phyloP scores from a whole-genome alignment of 768 basidiomycete genomes.

The Trametes cinnabarina region DNA sequence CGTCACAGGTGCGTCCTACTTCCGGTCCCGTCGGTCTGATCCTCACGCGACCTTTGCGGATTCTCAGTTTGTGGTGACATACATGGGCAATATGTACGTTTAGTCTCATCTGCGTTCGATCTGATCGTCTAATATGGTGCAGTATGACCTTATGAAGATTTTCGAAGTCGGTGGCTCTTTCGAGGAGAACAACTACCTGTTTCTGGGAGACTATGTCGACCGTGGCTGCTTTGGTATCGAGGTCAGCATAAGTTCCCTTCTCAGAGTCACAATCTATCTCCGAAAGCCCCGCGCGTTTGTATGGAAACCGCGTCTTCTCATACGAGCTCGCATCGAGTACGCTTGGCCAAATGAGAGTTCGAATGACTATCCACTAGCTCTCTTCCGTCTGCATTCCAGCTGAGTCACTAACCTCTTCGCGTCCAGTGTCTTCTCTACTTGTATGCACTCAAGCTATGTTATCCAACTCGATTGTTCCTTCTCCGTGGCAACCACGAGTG shows the following conservation, averaged over 20 bases:
- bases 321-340: no score
- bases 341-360: no score
- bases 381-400: no score
- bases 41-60: conserved; percentile 5
- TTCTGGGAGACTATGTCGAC: conserved; percentile 97
- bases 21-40: background rate
- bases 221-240: conserved; percentile 90
- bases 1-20: conserved; percentile 70
- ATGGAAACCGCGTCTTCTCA: no score
- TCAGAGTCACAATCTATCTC: no score
- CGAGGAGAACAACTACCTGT: conserved; percentile 82
- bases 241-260: conserved; percentile 34
- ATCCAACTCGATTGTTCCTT: conserved; percentile 77
- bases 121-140: conserved; percentile 1
- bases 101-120: background rate
- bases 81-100: conserved; percentile 89
- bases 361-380: no score
- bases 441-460: conserved; percentile 89
- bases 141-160: conserved; percentile 98
- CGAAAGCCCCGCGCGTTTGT: no score
- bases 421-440: conserved; percentile 89
- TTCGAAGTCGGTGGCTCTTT: conserved; percentile 92
- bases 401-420: no score
- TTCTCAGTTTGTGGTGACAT: conserved; percentile 90
- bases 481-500: conserved; percentile 98